Evolutionary conservation across 2,329 filamentous ascomycete genomes (phyloP), one percentile per base, ranked within the genome.

Genomic region (Teratosphaeria epicoccoides): DNA sequence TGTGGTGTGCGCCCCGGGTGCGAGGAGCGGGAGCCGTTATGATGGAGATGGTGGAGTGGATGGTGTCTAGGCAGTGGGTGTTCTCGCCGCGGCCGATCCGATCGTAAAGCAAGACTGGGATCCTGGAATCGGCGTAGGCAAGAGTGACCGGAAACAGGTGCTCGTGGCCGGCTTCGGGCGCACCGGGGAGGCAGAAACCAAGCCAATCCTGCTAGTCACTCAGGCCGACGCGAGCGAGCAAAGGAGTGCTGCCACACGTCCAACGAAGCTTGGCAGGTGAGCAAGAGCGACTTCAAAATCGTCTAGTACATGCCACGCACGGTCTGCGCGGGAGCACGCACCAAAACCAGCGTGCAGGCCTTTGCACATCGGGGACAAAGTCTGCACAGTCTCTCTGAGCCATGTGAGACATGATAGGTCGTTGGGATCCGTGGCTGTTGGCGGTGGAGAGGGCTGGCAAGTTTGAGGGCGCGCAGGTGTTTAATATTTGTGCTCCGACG

Each of bases 91-190:
- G 73, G 22, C 77, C 76, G 49, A 79, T 66, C 54, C 80, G 76
- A 57, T 80, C 76, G 60, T 80, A 80, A 59, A 78, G 71, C 24
- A 80, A 61, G 2, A 79, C 63, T 0, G 77, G 73, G 6, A 71
- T 68, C 24, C 61, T 59, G 56, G 68, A 66, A 17, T 67, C 59
- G 25, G 46, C 47, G 3, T 57, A 52, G 17, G 68, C 57, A 3
- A 77, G 66, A 0, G 61, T 62, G 24, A 78, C 63, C 3, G 67
- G 63, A 0, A 63, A 57, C 9, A 70, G 55, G 52, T 68, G 70
- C 33, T 66, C 59, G 50, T 67, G 65, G 2, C 67, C 63, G 25
- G 69, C 67, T n/a, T 75, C 76, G 1, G 73, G 73, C 0, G 74
- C 74, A 49, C 74, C 73, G 57, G 76, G 73, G 10, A 73, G 57